Base-by-base conservation (phyloP, 495 filamentous ascomycete species). In the Geopyxis carbonaria region DNA sequence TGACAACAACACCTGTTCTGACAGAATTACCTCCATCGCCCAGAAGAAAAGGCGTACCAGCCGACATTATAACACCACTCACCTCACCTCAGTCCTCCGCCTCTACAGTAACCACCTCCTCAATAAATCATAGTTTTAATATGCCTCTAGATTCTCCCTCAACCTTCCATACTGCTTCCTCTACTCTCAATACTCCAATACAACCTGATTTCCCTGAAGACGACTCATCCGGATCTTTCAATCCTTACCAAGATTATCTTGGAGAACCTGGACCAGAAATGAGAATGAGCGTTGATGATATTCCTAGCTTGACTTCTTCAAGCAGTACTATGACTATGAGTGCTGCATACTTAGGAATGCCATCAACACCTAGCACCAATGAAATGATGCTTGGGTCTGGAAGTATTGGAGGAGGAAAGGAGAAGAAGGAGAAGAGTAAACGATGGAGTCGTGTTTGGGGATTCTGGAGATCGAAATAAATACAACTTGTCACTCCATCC, bases 221-320 rank as follows among this genome's bases (percentile, higher is more conserved):
- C 34, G 46, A 38, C n/a, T 54, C 50, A 24, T 27, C 45, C 19
- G 24, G 45, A 29, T 45, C 50, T 18, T 54, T 54, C 22, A 45
- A 53, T 30, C 21, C 44, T 2, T 54, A 50, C 24, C 41, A 28
- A 1, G 47, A 50, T 31, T 56, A 57, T 24, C 45, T 55, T 14
- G 53, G 53, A 23, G 53, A 56, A 25, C 52, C 53, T 15, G 52
- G 52, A 15, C 53, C 53, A 37, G 52, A 56, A 37, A 56, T 56
- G 52, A 45, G 53, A 14, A 48, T 56, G 53, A 56, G 52, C 7
- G 47, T 48, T 36, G 53, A 56, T 24, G 53, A 56, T 40, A 44
- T 56, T n/a, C 53, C 53, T 23, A 56, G 53, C 20, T 42, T 56
- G 11, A 56, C 53, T 9, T 48, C 43, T 24, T 56, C 47, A 7